Conservation (phyloP, 805 yeast genomes). For the Myxozyma vanderwaltii region DNA sequence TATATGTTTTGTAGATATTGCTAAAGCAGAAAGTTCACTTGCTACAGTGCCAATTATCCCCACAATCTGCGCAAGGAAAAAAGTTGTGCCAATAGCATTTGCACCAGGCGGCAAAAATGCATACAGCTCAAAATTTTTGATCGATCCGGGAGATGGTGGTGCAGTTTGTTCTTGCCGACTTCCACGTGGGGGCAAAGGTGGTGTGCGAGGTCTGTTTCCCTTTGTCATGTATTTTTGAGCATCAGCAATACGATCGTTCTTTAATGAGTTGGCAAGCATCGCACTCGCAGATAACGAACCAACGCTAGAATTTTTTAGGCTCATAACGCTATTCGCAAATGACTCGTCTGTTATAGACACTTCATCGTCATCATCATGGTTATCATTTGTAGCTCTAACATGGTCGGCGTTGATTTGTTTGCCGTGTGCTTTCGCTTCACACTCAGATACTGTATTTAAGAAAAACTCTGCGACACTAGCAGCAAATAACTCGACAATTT, state of each 20-base stretch:
- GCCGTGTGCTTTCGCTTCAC: conserved; percentile 13
- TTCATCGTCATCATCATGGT: not conserved
- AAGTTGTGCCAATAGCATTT: conserved; percentile 61
- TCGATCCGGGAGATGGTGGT: conserved; percentile 19
- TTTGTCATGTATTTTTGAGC: conserved; percentile 1
- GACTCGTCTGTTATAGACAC: not conserved
- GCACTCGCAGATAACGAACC: conserved; percentile 31
- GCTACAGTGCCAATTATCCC: conserved; percentile 48
- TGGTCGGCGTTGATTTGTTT: not conserved
- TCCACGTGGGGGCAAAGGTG: not conserved
- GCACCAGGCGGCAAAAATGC: conserved; percentile 68
- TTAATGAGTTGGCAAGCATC: conserved; percentile 27
- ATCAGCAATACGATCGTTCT: conserved; percentile 19
- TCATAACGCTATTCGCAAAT: conserved; percentile 4
- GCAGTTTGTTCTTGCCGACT: not conserved
- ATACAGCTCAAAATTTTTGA: conserved; percentile 28
- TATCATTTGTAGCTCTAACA: not conserved
- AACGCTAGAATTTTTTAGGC: conserved; percentile 4
- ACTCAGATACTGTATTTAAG: conserved; percentile 11
- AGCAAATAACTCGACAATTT: conserved; percentile 44
- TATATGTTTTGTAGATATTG: conserved; percentile 46
- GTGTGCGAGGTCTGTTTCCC: not conserved
- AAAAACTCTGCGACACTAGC: conserved; percentile 37
- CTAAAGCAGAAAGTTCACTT: conserved; percentile 50
- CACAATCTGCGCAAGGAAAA: conserved; percentile 53